Conservation (phyloP, 257 asterid species). For the Buddleja alternifolia region DNA sequence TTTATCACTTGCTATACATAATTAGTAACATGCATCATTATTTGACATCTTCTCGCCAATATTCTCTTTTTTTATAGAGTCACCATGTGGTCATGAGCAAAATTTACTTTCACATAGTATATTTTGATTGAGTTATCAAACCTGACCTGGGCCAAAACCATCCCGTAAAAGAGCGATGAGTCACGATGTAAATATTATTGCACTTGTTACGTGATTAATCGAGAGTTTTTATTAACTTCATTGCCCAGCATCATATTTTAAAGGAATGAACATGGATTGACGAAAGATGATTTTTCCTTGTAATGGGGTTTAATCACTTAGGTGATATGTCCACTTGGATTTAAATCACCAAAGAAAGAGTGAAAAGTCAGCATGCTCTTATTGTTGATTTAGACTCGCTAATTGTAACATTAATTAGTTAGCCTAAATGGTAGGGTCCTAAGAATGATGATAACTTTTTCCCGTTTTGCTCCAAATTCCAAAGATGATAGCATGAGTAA, state of each 20-base stretch:
- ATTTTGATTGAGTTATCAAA: too few relatives aligned
- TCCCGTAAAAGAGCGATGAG: too few relatives aligned
- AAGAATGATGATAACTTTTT: conserved; percentile 22
- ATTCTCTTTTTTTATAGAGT: too few relatives aligned
- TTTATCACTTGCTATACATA: too few relatives aligned
- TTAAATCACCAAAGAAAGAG: conserved; percentile 28
- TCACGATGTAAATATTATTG: too few relatives aligned
- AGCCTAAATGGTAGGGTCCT: conserved; percentile 31
- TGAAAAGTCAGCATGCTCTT: conserved; percentile 44
- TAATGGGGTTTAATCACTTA: conserved; percentile 45
- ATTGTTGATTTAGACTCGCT: conserved; percentile 41
- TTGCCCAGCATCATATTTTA: background rate
- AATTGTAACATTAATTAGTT: conserved; percentile 38
- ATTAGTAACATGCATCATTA: too few relatives aligned
- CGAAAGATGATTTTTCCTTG: conserved; percentile 27
- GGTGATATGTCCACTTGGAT: conserved; percentile 42
- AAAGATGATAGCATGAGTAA: conserved; percentile 19
- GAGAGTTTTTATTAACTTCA: too few relatives aligned
- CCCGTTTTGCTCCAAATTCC: conserved; percentile 16
- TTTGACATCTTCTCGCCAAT: too few relatives aligned
- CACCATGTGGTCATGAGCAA: too few relatives aligned
- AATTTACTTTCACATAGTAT: too few relatives aligned
- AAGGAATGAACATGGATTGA: conserved; percentile 12
- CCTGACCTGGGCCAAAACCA: too few relatives aligned
- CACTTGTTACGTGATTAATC: too few relatives aligned